phyloP scores from a whole-genome alignment of 306 rosid species.

The Begonia fuchsioides region DNA sequence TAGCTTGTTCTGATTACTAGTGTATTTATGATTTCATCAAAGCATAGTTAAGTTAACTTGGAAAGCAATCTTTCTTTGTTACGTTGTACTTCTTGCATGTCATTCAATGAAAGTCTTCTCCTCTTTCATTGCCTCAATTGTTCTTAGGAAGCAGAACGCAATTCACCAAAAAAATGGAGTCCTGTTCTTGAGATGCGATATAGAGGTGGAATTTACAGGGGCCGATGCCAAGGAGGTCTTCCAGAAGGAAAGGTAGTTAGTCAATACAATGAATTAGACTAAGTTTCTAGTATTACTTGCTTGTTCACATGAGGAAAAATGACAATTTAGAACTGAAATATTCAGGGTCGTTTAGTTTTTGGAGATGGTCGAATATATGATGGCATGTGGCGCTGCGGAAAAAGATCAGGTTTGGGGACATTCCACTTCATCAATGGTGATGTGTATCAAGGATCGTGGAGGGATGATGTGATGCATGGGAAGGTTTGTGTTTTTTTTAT shows the following conservation, averaged over 20 bases:
- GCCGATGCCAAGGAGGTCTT: constrained; percentile 93
- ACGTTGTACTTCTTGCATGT: neutral
- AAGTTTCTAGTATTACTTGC: neutral
- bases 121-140: constrained; percentile 6
- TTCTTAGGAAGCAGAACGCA: constrained; percentile 82
- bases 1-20: too few relatives aligned
- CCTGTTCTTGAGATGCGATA: constrained; percentile 79
- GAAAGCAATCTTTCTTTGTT: neutral
- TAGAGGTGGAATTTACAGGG: constrained; percentile 76
- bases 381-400: constrained; percentile 83
- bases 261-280: constrained; percentile 3
- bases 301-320: constrained; percentile 5
- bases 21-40: too few relatives aligned
- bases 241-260: constrained; percentile 85
- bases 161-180: constrained; percentile 75
- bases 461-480: constrained; percentile 94
- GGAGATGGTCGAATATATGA: constrained; percentile 86
- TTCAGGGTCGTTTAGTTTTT: constrained; percentile 70
- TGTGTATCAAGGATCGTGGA: constrained; percentile 94
- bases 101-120: neutral
- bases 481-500: constrained; percentile 40
- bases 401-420: constrained; percentile 80
- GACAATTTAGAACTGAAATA: constrained; percentile 6
- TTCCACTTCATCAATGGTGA: constrained; percentile 84
- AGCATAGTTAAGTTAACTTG: too few relatives aligned